Percentiles rank a stretch among this genome's conserved stretches.
Conservation (phyloP, 495 filamentous ascomycete species). For the Penicillium roqueforti region DNA sequence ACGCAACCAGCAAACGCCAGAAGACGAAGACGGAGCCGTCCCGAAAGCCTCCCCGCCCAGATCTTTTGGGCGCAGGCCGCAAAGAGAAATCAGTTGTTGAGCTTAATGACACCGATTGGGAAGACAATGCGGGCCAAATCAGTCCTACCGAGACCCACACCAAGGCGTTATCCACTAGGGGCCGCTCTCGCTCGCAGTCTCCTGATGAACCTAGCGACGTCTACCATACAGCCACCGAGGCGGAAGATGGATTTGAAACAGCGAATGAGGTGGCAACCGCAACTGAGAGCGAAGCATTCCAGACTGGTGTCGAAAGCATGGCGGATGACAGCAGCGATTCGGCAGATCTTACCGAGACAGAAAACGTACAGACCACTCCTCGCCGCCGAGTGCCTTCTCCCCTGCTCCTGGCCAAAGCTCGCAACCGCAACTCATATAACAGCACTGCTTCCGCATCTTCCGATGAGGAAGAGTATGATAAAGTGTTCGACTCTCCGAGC, state of each 20-base stretch:
- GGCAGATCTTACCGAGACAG: slow-evolving; percentile 84
- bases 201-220: slow-evolving; percentile 54
- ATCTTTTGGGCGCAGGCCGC: slow-evolving; percentile 72
- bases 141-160: slow-evolving; percentile 43
- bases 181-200: slow-evolving; percentile 22
- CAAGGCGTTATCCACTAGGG: slow-evolving; percentile 16
- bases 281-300: slow-evolving; percentile 89
- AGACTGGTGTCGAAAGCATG: slow-evolving; percentile 80
- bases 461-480: slow-evolving; percentile 66
- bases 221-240: slow-evolving; percentile 83
- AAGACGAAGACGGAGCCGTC: slow-evolving; percentile 67
- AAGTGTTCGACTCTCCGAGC: slow-evolving; percentile 55
- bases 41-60: slow-evolving; percentile 70
- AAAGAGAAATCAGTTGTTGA: slow-evolving; percentile 71
- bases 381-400: slow-evolving; percentile 42
- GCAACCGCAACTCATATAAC: slow-evolving; percentile 64
- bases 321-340: slow-evolving; percentile 66
- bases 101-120: slow-evolving; percentile 80
- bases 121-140: slow-evolving; percentile 60
- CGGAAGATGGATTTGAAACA: slow-evolving; percentile 76
- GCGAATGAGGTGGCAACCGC: slow-evolving; percentile 72
- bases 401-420: slow-evolving; percentile 42
- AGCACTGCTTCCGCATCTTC: slow-evolving; percentile 88
- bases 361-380: slow-evolving; percentile 49
- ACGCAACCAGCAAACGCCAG: slow-evolving; percentile 55